Base-by-base conservation (phyloP, 1,284 basidiomycete genomes). In the Sanghuangporus baumii region DNA sequence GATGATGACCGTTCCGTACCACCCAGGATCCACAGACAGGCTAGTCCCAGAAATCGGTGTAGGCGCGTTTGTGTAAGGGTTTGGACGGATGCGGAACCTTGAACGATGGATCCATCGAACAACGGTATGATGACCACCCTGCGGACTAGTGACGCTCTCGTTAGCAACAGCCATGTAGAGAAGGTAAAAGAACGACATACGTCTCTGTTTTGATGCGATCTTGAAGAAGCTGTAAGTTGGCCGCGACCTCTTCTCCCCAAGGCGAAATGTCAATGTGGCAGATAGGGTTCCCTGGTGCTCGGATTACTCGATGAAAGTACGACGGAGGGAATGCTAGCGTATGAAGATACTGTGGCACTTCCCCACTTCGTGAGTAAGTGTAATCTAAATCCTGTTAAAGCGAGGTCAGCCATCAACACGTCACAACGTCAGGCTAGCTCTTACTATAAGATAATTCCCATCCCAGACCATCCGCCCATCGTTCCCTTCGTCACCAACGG, bases 31-130 rank as follows among this genome's bases (percentile, higher is more conserved):
- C 16, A 93, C 81, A 41, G 81, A 83, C 66, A 88, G 73, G 37
- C 79, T 74, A 0, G 76, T 72, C 9, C 78, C 77, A 0, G 81
- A 81, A n/a, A 85, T 81, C 0, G 79, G 79, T n/a, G 82, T 75
- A n/a, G 78, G 76, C 4, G 69, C 61, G 52, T 60, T 61, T 55
- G 56, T 55, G 51, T 62, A 43, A 66, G 62, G 59, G 56, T 71
- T 62, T 59, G 84, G 81, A 1, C 82, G 80, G 43, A 92, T 79
- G 5, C 79, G 76, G 74, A 92, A 91, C 5, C 84, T 83, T 1
- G 89, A 87, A 12, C 90, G 86, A 69, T 91, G 85, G 1, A 90
- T 83, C 90, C 90, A 93, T 46, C 88, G 85, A 6, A 93, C 85
- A 60, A 93, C 87, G 65, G 88, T 90, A 67, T 92, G 90, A 64